Percentiles rank a stretch among this genome's conserved stretches.
phyloP scores from a whole-genome alignment of 371 early-diverging fungal genomes.

The Mortierella sp. region DNA sequence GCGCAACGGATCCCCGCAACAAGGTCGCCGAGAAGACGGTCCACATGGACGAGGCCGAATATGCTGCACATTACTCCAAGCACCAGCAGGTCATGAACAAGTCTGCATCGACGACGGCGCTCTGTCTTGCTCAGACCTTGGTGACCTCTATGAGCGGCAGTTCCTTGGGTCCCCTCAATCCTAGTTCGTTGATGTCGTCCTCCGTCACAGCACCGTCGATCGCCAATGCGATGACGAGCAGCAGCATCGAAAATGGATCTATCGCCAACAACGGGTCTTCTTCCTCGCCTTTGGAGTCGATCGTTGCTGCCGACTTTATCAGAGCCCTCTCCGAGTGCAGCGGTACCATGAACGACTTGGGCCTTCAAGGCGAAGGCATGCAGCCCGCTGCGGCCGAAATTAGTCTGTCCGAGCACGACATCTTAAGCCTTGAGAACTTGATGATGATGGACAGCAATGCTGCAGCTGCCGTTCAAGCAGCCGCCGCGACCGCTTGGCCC shows the following conservation, averaged over 20 bases:
- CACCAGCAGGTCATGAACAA: slow-evolving; percentile 41
- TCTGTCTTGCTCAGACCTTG: slow-evolving; percentile 34
- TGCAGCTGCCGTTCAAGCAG: slow-evolving; percentile 43
- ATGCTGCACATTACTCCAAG: slow-evolving; percentile 49
- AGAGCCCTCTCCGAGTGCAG: slow-evolving; percentile 44
- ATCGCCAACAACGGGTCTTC: not conserved
- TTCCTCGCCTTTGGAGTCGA: slow-evolving; percentile 20
- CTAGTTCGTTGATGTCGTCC: slow-evolving; percentile 34
- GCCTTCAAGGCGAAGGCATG: slow-evolving; percentile 1
- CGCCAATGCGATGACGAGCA: slow-evolving; percentile 11
- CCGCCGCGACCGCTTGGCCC: slow-evolving; percentile 47
- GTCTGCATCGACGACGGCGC: slow-evolving; percentile 25
- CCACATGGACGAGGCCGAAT: slow-evolving; percentile 54
- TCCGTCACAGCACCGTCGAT: slow-evolving; percentile 43
- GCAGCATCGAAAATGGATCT: not conserved
- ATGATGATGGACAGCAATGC: slow-evolving; percentile 47
- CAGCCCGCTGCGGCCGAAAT: not conserved
- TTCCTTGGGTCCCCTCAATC: not conserved
- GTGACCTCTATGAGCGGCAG: slow-evolving; percentile 28
- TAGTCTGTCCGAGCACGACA: slow-evolving; percentile 9
- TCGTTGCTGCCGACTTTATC: slow-evolving; percentile 49
- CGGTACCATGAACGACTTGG: slow-evolving; percentile 25
- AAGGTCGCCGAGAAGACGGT: slow-evolving; percentile 51
- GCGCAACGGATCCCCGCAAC: slow-evolving; percentile 42
- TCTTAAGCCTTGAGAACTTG: slow-evolving; percentile 42